phyloP scores from a whole-genome alignment of 805 yeast species.

The Barnettozyma botsteinii region DNA sequence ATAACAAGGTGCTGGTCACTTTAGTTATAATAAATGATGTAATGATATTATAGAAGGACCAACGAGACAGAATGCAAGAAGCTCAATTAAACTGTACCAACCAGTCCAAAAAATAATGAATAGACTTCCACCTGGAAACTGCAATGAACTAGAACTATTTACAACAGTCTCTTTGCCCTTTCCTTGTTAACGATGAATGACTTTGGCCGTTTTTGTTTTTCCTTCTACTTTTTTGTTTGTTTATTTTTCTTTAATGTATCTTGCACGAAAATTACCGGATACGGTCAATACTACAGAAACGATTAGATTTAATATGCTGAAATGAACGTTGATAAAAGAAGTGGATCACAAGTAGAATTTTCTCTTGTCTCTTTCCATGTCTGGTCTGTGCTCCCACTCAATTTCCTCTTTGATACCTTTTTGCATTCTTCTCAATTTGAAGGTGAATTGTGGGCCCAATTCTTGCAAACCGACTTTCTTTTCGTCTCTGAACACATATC shows the following conservation, averaged over 20 bases:
- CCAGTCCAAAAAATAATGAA: too few species aligned
- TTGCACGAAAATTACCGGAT: slow-evolving; percentile 8
- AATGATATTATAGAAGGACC: too few species aligned
- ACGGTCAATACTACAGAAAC: neutral
- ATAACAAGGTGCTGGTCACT: too few species aligned
- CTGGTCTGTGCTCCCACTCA: slow-evolving; percentile 95
- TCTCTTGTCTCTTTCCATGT: slow-evolving; percentile 94
- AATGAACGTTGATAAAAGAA: neutral
- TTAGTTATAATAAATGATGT: too few species aligned
- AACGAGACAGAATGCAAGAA: too few species aligned
- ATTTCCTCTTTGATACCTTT: slow-evolving; percentile 87
- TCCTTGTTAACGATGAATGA: too few species aligned
- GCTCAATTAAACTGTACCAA: too few species aligned
- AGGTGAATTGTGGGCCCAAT: slow-evolving; percentile 93
- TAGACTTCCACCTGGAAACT: too few species aligned
- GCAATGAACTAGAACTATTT: neutral
- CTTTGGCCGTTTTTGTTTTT: neutral
- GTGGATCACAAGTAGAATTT: slow-evolving; percentile 66
- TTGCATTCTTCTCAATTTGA: slow-evolving; percentile 82
- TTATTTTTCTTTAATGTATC: neutral
- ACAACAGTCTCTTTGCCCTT: neutral
- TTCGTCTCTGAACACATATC: slow-evolving; percentile 84
- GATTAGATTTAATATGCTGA: neutral
- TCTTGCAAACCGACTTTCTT: slow-evolving; percentile 94
- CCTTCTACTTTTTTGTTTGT: slow-evolving; percentile 1